Conservation (phyloP, 495 filamentous ascomycete genomes). For the Xylaria longipes region DNA sequence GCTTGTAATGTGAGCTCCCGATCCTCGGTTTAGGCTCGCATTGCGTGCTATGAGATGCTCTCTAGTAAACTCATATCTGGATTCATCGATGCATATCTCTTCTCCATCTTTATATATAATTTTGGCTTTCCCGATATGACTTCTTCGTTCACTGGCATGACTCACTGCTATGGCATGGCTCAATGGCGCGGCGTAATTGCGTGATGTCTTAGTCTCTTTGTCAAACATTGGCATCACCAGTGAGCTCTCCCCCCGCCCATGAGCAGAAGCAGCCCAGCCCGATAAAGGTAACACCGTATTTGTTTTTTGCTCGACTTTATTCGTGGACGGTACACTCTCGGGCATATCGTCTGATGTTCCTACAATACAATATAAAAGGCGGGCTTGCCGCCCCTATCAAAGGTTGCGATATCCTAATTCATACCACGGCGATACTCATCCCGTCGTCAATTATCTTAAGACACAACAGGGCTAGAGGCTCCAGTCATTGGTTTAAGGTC, state of each 20-base stretch:
- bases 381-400: conserved; percentile 6
- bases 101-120: conserved; percentile 3
- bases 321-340: not conserved
- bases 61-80: conserved; percentile 5
- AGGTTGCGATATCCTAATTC: not conserved
- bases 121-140: not conserved
- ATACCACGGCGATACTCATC: not conserved
- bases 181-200: conserved; percentile 8
- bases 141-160: not conserved
- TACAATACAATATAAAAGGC: conserved; percentile 12
- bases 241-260: not conserved
- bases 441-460: not conserved
- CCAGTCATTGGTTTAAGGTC: not conserved
- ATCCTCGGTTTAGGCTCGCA: not conserved
- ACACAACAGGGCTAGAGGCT: not conserved
- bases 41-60: conserved; percentile 17
- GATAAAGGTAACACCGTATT: not conserved
- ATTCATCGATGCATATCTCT: conserved; percentile 4
- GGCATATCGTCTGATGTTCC: not conserved
- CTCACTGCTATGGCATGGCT: conserved; percentile 5
- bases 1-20: not conserved
- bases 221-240: conserved; percentile 5
- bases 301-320: not conserved
- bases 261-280: not conserved
- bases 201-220: conserved; percentile 21